Evolutionary conservation across 176 grass and related monocot genomes (phyloP), one percentile per base, ranked within the genome.

Genomic region (Aegilops longissima): DNA sequence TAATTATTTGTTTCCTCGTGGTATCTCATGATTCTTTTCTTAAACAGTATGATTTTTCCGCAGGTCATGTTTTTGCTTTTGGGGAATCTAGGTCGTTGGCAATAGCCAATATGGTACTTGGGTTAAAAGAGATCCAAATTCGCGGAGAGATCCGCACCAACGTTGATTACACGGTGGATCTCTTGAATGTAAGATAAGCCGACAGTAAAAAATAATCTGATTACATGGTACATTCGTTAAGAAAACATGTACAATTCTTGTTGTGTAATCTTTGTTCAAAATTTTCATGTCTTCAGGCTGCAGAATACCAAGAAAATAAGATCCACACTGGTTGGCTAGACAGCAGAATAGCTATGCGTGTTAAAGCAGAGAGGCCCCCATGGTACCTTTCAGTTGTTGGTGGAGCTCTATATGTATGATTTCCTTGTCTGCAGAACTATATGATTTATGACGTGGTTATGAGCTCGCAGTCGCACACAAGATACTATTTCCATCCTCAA

Each of bases 381-480:
- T 98, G 93, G 95, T 95, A 98, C 85, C 85, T 98, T 98, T 98
- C 93, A 58, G 95, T 98, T 92, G 95, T 98, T 89, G 95, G 89
- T 80, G 93, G 93, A 70, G 83, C 93, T 85, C 84, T 98, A 84
- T 98, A 98, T 87, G 95, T 95, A 95, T 44, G 89, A 23, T 47
- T 44, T 61, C 18, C 49, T 70, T 61, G 21, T 82, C 62, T 63
- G 6, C 38, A 88, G 51, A 78, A 62, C 47, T 34, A 76, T 33
- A 76, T 85, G 45, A 62, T 85, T 44, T 67, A 30, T 59, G 81
- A 61, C 45, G 31, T 64, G 78, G 1, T 68, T 66, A 45, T 44
- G 61, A 69, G 44, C 70, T 59, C 63, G 0, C 39, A 9, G 39
- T 40, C 39, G 8, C 40, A 73, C 80, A 36, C 66, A 33, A 74